These are phyloP conservation scores for Lachnum nothofagi DNA, from an alignment of 2,329 filamentous ascomycete species.

Conservation along the genomic window DNA sequence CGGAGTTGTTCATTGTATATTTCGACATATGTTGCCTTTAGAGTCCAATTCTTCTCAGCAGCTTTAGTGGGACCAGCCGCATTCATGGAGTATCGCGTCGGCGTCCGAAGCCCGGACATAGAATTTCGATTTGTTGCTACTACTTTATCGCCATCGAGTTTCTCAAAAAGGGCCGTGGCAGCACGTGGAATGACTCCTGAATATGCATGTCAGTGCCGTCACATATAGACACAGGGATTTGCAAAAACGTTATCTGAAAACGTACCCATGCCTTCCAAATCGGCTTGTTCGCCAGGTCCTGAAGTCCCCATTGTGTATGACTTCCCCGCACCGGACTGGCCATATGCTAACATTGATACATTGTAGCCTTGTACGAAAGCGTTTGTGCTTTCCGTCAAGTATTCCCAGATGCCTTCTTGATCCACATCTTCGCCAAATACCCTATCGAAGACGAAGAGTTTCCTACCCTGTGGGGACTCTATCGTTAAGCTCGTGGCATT, in stretches of 20 bases:
- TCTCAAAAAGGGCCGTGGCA: conserved; percentile 80
- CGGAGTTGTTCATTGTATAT: conserved; percentile 97
- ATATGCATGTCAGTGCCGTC: neutral
- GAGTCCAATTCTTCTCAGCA: conserved; percentile 74
- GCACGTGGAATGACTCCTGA: conserved; percentile 92
- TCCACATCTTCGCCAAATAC: conserved; percentile 80
- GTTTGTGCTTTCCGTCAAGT: conserved; percentile 80
- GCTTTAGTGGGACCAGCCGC: conserved; percentile 19
- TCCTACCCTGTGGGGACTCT: conserved; percentile 85
- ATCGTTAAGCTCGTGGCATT: conserved; percentile 80
- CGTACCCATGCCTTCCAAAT: conserved; percentile 73
- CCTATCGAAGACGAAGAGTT: conserved; percentile 93
- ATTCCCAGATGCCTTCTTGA: conserved; percentile 92
- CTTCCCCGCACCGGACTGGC: conserved; percentile 95
- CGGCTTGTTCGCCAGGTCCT: conserved; percentile 69
- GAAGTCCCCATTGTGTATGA: conserved; percentile 99
- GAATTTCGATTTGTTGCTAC: conserved; percentile 53
- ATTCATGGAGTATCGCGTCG: conserved; percentile 66
- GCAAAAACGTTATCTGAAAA: conserved; percentile 12
- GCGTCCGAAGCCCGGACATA: conserved; percentile 73
- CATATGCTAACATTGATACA: conserved; percentile 93
- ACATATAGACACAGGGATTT: neutral
- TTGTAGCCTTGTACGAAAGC: conserved; percentile 96
- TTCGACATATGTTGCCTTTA: conserved; percentile 92
- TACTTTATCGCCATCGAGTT: conserved; percentile 55